Conservation (phyloP, 768 basidiomycete genomes). For the Cystofilobasidium bisporidii region DNA sequence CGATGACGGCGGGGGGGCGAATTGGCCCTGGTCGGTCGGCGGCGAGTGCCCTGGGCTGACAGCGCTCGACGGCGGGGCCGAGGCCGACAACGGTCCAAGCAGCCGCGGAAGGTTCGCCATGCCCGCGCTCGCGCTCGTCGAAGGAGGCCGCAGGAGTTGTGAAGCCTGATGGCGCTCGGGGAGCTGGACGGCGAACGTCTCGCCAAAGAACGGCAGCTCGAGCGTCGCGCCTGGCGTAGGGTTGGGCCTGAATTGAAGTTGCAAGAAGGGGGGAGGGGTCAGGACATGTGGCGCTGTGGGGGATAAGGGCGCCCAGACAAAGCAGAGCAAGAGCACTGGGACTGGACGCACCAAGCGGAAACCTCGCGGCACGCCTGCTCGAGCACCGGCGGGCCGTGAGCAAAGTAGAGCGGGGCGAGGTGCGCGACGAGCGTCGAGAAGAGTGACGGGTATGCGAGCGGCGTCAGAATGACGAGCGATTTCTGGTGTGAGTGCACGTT, state of each 20-base stretch:
- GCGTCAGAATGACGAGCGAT: conserved; percentile 25
- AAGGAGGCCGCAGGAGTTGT: conserved; percentile 7
- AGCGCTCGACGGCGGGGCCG: neutral
- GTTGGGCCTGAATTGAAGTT: conserved; percentile 10
- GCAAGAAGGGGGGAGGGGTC: neutral
- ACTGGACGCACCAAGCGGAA: conserved; percentile 15
- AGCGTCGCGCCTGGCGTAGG: conserved; percentile 13
- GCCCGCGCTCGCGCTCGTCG: neutral
- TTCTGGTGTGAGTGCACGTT: conserved; percentile 10
- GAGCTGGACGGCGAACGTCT: conserved; percentile 21
- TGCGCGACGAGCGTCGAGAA: conserved; percentile 20
- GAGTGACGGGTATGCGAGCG: conserved; percentile 26
- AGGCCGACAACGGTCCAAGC: neutral
- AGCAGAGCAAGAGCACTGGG: neutral
- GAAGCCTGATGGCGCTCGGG: conserved; percentile 21
- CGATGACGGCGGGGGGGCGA: too few relatives aligned
- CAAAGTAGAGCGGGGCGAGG: conserved; percentile 20
- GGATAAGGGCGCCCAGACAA: too few relatives aligned
- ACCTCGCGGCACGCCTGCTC: conserved; percentile 19
- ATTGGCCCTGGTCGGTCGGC: too few relatives aligned
- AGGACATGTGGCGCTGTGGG: too few relatives aligned
- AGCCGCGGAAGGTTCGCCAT: neutral
- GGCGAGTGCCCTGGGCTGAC: too few relatives aligned
- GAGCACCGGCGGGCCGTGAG: conserved; percentile 16
- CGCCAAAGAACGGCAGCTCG: conserved; percentile 16